Conservation (phyloP, 164 flowering plant genomes). For the Warburgia ugandensis region DNA sequence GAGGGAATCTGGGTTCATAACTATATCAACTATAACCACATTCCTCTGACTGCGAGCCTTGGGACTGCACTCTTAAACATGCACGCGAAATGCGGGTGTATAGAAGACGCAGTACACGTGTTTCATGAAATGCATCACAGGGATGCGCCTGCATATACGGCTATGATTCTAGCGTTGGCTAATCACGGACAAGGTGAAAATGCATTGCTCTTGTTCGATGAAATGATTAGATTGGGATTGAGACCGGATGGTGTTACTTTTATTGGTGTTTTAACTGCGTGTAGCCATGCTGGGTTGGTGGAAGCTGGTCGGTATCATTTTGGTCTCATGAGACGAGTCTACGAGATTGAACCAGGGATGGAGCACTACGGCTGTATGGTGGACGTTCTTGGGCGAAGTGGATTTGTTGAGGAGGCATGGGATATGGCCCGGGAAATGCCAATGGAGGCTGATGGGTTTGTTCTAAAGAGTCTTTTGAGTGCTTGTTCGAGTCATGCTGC, state of each 20-base stretch:
- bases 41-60: constrained; percentile 26
- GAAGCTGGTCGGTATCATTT: constrained; percentile 20
- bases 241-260: constrained; percentile 32
- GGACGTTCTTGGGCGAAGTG: constrained; percentile 29
- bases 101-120: constrained; percentile 26
- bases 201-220: constrained; percentile 19
- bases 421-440: constrained; percentile 21
- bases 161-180: constrained; percentile 35
- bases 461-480: constrained; percentile 21
- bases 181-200: constrained; percentile 25
- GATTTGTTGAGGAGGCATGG: constrained; percentile 15
- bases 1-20: constrained; percentile 33
- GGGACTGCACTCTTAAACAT: constrained; percentile 49
- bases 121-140: constrained; percentile 18
- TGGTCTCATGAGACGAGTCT: constrained; percentile 17
- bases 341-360: constrained; percentile 24
- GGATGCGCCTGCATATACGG: constrained; percentile 29
- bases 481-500: constrained; percentile 16
- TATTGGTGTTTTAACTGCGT: constrained; percentile 31
- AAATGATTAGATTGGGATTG: constrained; percentile 17
- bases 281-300: constrained; percentile 31
- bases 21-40: constrained; percentile 21
- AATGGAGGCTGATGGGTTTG: constrained; percentile 9
- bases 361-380: constrained; percentile 43
- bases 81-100: constrained; percentile 80